Evolutionary conservation across 2,329 filamentous ascomycete genomes (phyloP).

Genomic region (Rutstroemia sp.): DNA sequence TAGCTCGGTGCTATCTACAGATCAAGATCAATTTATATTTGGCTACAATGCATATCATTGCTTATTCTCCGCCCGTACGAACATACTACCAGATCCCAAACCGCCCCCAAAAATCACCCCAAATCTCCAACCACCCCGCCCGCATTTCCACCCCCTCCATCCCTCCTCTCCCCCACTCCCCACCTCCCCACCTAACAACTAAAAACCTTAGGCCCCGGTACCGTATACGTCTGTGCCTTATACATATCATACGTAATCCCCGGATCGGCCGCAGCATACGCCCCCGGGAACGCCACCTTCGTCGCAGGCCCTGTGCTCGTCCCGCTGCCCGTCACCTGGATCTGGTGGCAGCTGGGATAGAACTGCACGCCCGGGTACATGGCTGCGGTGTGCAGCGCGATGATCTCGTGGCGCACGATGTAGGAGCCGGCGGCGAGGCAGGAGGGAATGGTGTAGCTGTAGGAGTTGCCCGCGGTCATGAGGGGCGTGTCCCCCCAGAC

Average conservation of each 20-base stretch:
- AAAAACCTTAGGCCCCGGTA: slow-evolving; percentile 34
- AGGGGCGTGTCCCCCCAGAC: slow-evolving; percentile 25
- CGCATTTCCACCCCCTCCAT: too few relatives aligned
- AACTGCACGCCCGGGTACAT: slow-evolving; percentile 22
- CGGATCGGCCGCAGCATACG: slow-evolving; percentile 40
- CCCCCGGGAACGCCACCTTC: slow-evolving; percentile 39
- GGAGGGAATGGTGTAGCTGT: slow-evolving; percentile 42
- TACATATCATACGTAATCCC: slow-evolving; percentile 31
- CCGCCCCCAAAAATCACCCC: too few relatives aligned
- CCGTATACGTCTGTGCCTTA: slow-evolving; percentile 36
- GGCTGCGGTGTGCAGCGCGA: slow-evolving; percentile 40
- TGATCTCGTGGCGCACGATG: slow-evolving; percentile 45
- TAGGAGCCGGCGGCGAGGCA: slow-evolving; percentile 48
- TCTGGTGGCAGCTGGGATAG: slow-evolving; percentile 33
- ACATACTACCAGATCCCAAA: too few relatives aligned
- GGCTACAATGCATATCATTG: too few relatives aligned
- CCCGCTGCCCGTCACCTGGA: slow-evolving; percentile 39
- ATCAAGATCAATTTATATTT: too few relatives aligned
- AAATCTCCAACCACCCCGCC: too few relatives aligned
- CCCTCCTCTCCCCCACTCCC: too few relatives aligned
- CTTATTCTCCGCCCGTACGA: too few relatives aligned
- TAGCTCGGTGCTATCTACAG: too few relatives aligned
- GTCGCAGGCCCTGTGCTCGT: slow-evolving; percentile 33
- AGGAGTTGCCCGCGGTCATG: slow-evolving; percentile 34
- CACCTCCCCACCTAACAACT: slow-evolving; percentile 15